Evolutionary conservation across 495 filamentous ascomycete genomes (phyloP).

Genomic region (Ascodesmis nigricans): DNA sequence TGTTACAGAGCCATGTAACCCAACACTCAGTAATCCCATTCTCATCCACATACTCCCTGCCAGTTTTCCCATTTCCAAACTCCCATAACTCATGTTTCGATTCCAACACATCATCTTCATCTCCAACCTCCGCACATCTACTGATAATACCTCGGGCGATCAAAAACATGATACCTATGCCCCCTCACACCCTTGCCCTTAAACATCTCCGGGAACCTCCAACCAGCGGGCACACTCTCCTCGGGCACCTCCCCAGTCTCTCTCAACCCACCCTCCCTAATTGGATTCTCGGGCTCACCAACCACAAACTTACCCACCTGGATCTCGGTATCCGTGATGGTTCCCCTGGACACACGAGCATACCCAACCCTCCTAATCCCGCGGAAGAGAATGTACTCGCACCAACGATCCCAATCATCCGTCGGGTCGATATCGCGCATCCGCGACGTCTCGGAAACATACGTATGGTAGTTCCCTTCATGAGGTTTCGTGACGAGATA

Average conservation of each 20-base stretch:
- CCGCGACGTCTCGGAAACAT: conserved; percentile 62
- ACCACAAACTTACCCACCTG: conserved; percentile 94
- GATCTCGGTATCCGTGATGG: conserved; percentile 93
- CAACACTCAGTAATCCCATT: background rate
- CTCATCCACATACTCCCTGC: background rate
- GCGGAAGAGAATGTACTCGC: conserved; percentile 96
- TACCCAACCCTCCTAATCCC: conserved; percentile 69
- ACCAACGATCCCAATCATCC: conserved; percentile 98
- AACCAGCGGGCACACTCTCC: conserved; percentile 47
- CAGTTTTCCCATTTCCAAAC: background rate
- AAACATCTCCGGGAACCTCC: conserved; percentile 74
- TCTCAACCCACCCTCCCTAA: conserved; percentile 31
- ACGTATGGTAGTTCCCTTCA: conserved; percentile 92
- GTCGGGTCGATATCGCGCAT: conserved; percentile 90
- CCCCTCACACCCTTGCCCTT: conserved; percentile 68
- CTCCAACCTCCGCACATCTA: background rate
- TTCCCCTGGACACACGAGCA: conserved; percentile 65
- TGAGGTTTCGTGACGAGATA: conserved; percentile 83
- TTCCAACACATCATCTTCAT: background rate
- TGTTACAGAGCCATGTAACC: too few species aligned
- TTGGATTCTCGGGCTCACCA: conserved; percentile 41
- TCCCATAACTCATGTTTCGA: background rate
- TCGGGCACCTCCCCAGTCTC: conserved; percentile 32
- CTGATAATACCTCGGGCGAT: conserved; percentile 79
- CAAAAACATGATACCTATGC: conserved; percentile 88